Base-by-base conservation (phyloP, 495 filamentous ascomycete genomes). In the Staphylotrichum tortipilum region DNA sequence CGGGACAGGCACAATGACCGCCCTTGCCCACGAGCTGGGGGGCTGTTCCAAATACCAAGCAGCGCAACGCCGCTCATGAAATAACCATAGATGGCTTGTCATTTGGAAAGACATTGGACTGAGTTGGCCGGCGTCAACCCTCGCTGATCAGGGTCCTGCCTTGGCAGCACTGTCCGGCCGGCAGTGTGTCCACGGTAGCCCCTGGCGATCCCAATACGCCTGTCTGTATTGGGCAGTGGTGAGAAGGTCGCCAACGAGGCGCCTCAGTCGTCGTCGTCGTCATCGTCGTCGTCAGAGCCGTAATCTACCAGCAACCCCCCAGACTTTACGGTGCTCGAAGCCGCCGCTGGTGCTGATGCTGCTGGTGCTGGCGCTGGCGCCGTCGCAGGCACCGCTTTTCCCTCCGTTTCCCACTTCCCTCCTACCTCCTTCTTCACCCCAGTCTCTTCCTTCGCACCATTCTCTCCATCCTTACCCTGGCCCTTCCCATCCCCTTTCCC, bases 291-390 rank as follows among this genome's bases (percentile, higher is more conserved):
- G 37, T 56, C 59, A 6, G 64, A 66, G 1, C 53, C 64, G 21
- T 66, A 66, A 18, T 53, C 56, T 19, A 66, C 59, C 28, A 66
- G 39, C 42, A 63, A 41, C 2, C 61, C 61, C 4, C 52, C 57
- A 6, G 49, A 24, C 44, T 54, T 58, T 26, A 48, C 53, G 3
- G 17, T 19, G 21, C 31, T 44, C 10, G 41, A 7, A 18, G 17
- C 12, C 19, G 41, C 24, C 4, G 28, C 39, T 14, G 42, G 18
- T 26, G 21, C 42, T 48, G 26, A 28, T 18, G 14, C 36, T 24
- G 30, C 42, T 33, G 44, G 7, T 44, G 21, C n/a, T 14, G 28
- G 7, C 38, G 28, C n/a, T 14, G 19, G 3, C 9, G 39, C 4
- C 12, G 26, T 15, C 11, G 41, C 9, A 33, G 33, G 33, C n/a